Evolutionary conservation across 1,139 yeast species (phyloP).

Genomic region (Sugiyamaella sp.): DNA sequence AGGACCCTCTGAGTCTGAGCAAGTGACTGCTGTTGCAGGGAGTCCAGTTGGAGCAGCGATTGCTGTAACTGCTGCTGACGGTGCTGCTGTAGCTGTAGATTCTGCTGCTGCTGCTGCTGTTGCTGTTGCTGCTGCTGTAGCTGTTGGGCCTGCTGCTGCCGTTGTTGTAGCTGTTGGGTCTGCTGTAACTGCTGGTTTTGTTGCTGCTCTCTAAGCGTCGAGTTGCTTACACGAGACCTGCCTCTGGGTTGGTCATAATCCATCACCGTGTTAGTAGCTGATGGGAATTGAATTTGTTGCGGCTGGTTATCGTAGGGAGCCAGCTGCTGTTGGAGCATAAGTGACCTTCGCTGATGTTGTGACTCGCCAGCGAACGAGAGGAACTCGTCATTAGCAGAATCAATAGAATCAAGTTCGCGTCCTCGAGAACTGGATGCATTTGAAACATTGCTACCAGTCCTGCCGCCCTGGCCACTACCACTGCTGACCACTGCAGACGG

Average conservation of each 20-base stretch:
- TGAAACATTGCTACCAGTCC: slow-evolving; percentile 4
- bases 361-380: slow-evolving; percentile 34
- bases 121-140: slow-evolving; percentile 15
- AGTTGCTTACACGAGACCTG: slow-evolving; percentile 12
- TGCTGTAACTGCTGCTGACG: slow-evolving; percentile 20
- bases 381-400: slow-evolving; percentile 24
- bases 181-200: slow-evolving; percentile 22
- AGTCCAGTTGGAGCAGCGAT: slow-evolving; percentile 11
- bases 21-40: slow-evolving; percentile 14
- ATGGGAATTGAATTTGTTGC: slow-evolving; percentile 8
- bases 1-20: slow-evolving; percentile 6
- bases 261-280: slow-evolving; percentile 1
- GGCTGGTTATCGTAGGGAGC: slow-evolving; percentile 18
- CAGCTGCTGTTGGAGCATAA: slow-evolving; percentile 29
- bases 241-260: slow-evolving; percentile 14
- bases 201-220: slow-evolving; percentile 22
- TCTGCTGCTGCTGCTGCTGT: slow-evolving; percentile 8
- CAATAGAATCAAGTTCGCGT: slow-evolving; percentile 15
- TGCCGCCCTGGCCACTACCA: neutral
- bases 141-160: slow-evolving; percentile 16
- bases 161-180: slow-evolving; percentile 12
- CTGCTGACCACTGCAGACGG: neutral
- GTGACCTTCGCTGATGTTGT: slow-evolving; percentile 34
- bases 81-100: slow-evolving; percentile 19
- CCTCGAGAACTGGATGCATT: slow-evolving; percentile 4